Base-by-base conservation (phyloP, 2,329 filamentous ascomycete species). In the Clarireedia sp. region DNA sequence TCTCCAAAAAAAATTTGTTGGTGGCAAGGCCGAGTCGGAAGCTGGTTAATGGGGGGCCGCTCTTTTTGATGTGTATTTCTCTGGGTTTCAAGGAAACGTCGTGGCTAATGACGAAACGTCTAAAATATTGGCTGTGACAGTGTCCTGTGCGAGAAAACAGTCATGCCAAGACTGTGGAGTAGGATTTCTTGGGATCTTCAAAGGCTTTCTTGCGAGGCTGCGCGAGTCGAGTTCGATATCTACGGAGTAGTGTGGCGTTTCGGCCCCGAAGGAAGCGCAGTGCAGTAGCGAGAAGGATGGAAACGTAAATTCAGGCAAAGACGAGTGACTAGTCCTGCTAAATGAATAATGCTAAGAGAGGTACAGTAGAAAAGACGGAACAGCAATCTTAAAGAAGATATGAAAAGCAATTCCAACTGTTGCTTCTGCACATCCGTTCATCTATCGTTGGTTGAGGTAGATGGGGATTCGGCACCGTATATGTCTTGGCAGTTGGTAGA, bases 81-180 rank as follows among this genome's bases (percentile, higher is more conserved):
- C 37, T 8, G 26, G 19, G n/a, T 21, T 29, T 16, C n/a, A 36
- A 52, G 29, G 6, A 44, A 19, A 33, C 12, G 29, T 29, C 46
- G 40, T 14, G 50, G 46, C 50, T 36, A 33, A 52, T 47, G 50
- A 36, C 40, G 40, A 46, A 52, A 46, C 50, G n/a, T 14, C 24
- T n/a, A 12, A 51, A 36, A 44, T 36, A 41, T 51, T 24, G 49
- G 29, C 29, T 33, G 17, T 51, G 49, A 45, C 14, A 26, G 37
- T 51, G 37, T 51, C 40, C 10, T 37, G 24, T 24, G 12, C 37
- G 40, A 51, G 24, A 33, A 40, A 51, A 44, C 44, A 19, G 38
- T 17, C 14, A 17, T 33, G 29, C 16, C 40, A 51, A 36, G 23
- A 17, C 23, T 45, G 49, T 51, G 49, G 49, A 51, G 49, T 46